phyloP scores from a whole-genome alignment of 139 green algal genomes.

The Chlamydomonas applanata region DNA sequence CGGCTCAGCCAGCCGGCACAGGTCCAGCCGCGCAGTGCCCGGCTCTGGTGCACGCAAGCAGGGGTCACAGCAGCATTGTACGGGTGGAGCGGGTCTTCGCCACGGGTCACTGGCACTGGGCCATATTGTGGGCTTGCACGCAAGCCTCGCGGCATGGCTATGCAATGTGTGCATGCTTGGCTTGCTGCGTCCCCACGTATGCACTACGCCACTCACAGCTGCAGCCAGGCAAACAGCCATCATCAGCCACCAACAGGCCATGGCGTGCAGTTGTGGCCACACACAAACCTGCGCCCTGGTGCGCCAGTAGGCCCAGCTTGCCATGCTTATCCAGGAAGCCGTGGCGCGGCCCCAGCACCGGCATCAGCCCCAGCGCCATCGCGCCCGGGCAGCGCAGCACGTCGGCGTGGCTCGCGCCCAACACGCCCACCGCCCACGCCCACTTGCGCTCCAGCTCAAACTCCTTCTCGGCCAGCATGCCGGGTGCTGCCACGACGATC shows the following conservation, averaged over 20 bases:
- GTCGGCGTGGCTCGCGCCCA: conserved; percentile 13
- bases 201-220: no score
- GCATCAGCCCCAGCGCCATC: conserved; percentile 15
- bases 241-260: no score
- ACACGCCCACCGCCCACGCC: conserved; percentile 8
- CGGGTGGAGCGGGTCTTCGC: not conserved
- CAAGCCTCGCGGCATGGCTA: no score
- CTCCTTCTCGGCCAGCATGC: conserved; percentile 34
- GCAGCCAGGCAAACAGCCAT: no score
- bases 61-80: not conserved
- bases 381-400: conserved; percentile 22
- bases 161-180: no score
- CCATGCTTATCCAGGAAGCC: conserved; percentile 7
- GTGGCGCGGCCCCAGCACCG: conserved; percentile 35
- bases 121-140: no score
- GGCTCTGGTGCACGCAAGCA: not conserved
- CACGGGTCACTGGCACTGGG: no score
- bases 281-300: not conserved
- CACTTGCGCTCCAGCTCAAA: conserved; percentile 42
- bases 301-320: no score
- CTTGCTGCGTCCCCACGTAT: no score
- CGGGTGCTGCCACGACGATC: conserved; percentile 22
- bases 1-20: not conserved
- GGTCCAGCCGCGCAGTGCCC: no score
- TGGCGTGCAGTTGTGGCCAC: no score